Percentiles rank a stretch among this genome's conserved stretches.
Conservation (phyloP, 2,329 filamentous ascomycete genomes). For the Venturia pyrina region DNA sequence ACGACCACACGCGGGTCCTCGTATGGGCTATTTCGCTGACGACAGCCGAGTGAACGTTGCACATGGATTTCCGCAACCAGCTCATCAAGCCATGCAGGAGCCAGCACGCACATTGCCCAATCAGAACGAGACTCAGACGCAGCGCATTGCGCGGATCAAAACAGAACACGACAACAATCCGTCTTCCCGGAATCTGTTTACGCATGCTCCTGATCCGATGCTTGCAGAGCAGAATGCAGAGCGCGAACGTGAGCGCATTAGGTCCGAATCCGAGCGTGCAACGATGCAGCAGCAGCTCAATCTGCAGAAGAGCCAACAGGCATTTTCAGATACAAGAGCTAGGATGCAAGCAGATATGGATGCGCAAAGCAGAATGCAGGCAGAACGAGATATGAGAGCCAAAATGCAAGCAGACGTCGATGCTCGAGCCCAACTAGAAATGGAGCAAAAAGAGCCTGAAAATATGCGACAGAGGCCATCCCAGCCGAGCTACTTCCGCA, state of each 20-base stretch:
- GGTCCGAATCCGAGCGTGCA: not conserved
- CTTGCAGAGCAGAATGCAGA: not conserved
- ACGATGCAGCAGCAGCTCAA: not conserved
- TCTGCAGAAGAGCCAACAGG: not conserved
- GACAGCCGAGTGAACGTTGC: constrained; percentile 16
- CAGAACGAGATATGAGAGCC: not conserved
- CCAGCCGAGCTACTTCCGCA: not conserved
- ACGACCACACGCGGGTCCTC: not conserved
- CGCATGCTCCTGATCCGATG: not conserved
- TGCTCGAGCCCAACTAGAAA: not conserved
- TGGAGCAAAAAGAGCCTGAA: not conserved
- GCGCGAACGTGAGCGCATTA: constrained; percentile 9
- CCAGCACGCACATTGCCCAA: not conserved
- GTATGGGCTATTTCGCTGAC: constrained; percentile 18
- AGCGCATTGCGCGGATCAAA: constrained; percentile 4
- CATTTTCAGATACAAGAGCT: not conserved
- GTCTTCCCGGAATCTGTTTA: not conserved
- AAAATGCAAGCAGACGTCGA: not conserved
- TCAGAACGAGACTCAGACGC: not conserved
- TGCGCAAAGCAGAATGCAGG: not conserved
- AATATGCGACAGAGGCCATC: not conserved
- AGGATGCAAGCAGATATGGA: not conserved
- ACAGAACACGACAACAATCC: constrained; percentile 5
- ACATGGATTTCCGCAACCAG: not conserved
- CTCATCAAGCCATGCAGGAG: not conserved